A percentile compares a stretch with the other conserved stretches of the same genome.
phyloP scores from a whole-genome alignment of 106 monocot genomes.

The Vanilla planifolia region DNA sequence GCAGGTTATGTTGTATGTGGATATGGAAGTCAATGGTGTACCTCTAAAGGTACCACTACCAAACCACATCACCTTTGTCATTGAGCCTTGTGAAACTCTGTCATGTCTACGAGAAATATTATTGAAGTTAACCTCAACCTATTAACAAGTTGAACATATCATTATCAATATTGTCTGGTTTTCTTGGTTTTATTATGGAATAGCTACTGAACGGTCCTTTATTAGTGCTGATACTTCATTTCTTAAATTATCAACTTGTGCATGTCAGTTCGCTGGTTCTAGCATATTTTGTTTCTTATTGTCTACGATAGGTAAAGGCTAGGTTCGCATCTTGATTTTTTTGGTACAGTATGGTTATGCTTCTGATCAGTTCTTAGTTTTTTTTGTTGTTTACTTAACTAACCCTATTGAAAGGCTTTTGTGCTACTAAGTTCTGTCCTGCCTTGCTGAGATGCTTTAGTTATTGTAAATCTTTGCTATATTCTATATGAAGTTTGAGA shows the following conservation, averaged over 20 bases:
- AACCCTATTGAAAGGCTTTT: too few species aligned
- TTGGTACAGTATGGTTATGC: too few species aligned
- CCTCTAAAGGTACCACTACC: slow-evolving; percentile 74
- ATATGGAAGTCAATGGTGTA: slow-evolving; percentile 99
- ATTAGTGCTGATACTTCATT: background rate
- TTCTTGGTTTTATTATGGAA: background rate
- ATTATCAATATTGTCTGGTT: background rate
- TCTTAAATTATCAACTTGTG: background rate
- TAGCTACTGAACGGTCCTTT: background rate
- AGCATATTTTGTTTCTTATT: too few species aligned
- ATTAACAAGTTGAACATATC: background rate
- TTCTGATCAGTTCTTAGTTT: too few species aligned
- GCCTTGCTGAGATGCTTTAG: too few species aligned
- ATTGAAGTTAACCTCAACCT: background rate
- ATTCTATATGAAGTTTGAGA: too few species aligned
- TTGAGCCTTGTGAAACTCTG: slow-evolving; percentile 1
- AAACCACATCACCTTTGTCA: background rate
- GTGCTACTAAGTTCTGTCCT: too few species aligned
- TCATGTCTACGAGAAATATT: background rate
- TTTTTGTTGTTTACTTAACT: too few species aligned
- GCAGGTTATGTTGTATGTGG: slow-evolving; percentile 97
- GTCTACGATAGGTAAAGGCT: too few species aligned
- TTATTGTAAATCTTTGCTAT: too few species aligned
- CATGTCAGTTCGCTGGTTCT: too few species aligned
- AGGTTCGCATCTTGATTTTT: too few species aligned